Conservation (phyloP, 2,329 filamentous ascomycete species). For the Aspergillus alliaceus region DNA sequence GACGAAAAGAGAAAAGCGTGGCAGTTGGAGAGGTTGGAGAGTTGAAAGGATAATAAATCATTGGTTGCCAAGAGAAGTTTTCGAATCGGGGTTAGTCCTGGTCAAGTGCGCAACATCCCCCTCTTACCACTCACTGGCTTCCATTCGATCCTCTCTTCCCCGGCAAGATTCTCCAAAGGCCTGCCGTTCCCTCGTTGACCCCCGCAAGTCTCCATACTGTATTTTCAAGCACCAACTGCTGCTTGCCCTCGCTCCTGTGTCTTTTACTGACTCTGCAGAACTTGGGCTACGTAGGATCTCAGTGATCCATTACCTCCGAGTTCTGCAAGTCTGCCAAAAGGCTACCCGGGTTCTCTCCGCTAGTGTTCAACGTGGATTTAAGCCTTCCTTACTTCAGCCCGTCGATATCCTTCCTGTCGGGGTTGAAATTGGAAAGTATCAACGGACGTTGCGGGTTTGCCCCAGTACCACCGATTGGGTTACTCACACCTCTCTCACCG, state of each 20-base stretch:
- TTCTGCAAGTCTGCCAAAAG: conserved; percentile 28
- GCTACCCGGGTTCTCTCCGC: conserved; percentile 27
- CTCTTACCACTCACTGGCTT: conserved; percentile 25
- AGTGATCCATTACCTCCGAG: conserved; percentile 27
- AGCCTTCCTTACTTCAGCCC: conserved; percentile 1
- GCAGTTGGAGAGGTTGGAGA: neutral
- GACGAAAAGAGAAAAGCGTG: neutral
- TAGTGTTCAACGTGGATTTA: conserved; percentile 14
- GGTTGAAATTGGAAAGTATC: neutral
- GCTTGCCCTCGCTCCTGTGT: conserved; percentile 1
- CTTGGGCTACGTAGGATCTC: conserved; percentile 25
- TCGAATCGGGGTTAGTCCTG: conserved; percentile 23
- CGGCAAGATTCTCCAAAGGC: conserved; percentile 26
- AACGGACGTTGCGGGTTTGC: conserved; percentile 9
- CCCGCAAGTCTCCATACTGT: neutral
- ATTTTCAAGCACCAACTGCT: neutral
- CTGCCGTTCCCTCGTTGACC: conserved; percentile 10
- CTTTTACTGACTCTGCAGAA: conserved; percentile 20
- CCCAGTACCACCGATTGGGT: conserved; percentile 17
- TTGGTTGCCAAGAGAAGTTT: conserved; percentile 25
- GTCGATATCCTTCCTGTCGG: neutral
- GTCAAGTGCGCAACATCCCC: conserved; percentile 26
- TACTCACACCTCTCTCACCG: conserved; percentile 15
- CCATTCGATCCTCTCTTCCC: conserved; percentile 25
- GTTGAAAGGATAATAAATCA: neutral